Evolutionary conservation across 495 filamentous ascomycete genomes (phyloP).

Genomic region (Talaromyces liani): DNA sequence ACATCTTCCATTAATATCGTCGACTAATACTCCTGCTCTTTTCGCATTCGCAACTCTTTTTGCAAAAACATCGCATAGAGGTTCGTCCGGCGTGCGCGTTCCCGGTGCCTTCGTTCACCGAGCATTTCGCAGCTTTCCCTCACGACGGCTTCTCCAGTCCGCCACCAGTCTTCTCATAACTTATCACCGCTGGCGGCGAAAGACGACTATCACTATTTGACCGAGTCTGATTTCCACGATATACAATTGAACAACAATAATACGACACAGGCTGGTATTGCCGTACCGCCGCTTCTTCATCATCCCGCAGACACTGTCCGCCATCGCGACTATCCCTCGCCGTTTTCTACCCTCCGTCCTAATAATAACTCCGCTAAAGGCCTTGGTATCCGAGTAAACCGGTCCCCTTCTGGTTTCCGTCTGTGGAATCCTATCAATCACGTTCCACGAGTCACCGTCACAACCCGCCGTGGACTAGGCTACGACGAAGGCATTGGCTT

Average conservation of each 20-base stretch:
- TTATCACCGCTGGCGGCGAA: conserved; percentile 28
- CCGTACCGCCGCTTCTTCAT: conserved; percentile 3
- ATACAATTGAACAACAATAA: background rate
- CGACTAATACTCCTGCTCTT: background rate
- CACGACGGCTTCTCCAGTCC: conserved; percentile 31
- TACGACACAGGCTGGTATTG: conserved; percentile 7
- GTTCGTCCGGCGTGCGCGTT: background rate
- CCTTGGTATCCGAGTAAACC: conserved; percentile 10
- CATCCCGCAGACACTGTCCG: conserved; percentile 14
- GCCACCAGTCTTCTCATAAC: conserved; percentile 13
- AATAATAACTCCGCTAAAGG: conserved; percentile 14
- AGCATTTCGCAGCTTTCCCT: conserved; percentile 8
- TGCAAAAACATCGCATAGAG: background rate
- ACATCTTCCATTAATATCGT: background rate
- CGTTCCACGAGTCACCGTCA: conserved; percentile 39
- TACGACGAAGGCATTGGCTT: conserved; percentile 36
- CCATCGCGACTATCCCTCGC: conserved; percentile 20
- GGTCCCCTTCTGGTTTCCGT: conserved; percentile 2
- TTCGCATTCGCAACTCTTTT: background rate
- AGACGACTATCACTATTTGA: conserved; percentile 10
- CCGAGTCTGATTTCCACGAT: background rate
- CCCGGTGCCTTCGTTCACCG: background rate
- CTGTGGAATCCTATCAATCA: conserved; percentile 37
- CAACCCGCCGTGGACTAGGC: conserved; percentile 17
- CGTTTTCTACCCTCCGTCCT: conserved; percentile 17